Conservation (phyloP, 2,329 filamentous ascomycete species). For the Fusarium sp. region DNA sequence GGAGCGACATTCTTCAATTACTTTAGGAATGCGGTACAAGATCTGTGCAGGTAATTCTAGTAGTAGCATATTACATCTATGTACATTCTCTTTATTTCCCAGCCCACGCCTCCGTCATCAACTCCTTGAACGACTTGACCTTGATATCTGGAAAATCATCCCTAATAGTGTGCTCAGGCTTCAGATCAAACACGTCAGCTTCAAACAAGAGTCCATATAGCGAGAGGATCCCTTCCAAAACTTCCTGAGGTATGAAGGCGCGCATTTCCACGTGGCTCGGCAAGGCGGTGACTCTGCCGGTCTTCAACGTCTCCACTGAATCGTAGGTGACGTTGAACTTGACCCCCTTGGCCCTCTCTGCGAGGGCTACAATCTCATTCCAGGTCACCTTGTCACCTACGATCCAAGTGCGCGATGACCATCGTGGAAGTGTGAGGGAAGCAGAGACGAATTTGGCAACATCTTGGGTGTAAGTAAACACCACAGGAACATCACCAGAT, state of each 20-base stretch:
- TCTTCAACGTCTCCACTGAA: not conserved
- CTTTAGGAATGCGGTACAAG: too few species aligned
- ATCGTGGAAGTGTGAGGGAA: constrained; percentile 54
- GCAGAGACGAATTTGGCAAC: constrained; percentile 59
- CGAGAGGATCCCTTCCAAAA: not conserved
- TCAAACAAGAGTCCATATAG: not conserved
- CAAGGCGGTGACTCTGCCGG: not conserved
- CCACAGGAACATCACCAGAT: not conserved
- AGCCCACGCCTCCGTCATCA: not conserved
- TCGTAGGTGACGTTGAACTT: not conserved
- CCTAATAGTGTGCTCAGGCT: not conserved
- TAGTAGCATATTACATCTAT: too few species aligned
- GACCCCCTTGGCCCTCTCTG: constrained; percentile 47
- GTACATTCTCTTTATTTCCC: not conserved
- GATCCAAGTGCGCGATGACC: constrained; percentile 53
- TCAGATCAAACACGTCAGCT: not conserved
- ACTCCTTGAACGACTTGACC: not conserved
- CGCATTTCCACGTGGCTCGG: not conserved
- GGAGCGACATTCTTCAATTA: too few species aligned
- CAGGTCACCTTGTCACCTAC: constrained; percentile 56
- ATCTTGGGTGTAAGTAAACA: constrained; percentile 54
- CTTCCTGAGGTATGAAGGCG: not conserved
- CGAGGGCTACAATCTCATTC: constrained; percentile 56
- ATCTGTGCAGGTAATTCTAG: too few species aligned
- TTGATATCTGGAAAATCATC: not conserved